Evolutionary conservation across 495 filamentous ascomycete genomes (phyloP).

Genomic region (Corynascus novoguineensis): DNA sequence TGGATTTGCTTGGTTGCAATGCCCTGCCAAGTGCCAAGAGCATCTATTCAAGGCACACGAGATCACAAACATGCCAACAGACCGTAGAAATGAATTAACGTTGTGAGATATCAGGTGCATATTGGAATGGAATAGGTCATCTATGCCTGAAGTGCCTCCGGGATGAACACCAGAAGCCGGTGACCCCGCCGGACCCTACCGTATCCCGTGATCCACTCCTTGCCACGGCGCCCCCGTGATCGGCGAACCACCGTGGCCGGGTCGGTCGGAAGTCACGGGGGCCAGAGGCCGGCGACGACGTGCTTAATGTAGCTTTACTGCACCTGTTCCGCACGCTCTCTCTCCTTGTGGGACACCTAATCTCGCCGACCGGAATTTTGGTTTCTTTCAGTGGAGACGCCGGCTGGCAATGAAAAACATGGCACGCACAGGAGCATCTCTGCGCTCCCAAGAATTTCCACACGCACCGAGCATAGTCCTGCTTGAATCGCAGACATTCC

Average conservation of each 20-base stretch:
- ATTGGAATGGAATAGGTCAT: no score
- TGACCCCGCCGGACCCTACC: slow-evolving; percentile 7
- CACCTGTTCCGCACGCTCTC: neutral
- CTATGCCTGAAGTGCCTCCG: no score
- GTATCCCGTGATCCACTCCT: neutral
- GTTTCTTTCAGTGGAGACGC: neutral
- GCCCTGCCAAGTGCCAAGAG: no score
- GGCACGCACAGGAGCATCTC: neutral
- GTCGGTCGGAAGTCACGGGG: neutral
- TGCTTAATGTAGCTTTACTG: neutral
- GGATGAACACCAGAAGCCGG: no score
- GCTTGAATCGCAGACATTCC: neutral
- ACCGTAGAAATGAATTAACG: no score
- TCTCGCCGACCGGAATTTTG: neutral
- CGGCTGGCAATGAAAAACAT: neutral
- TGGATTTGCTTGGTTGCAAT: no score
- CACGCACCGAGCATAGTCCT: neutral
- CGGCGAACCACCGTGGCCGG: neutral
- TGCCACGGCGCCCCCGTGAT: neutral
- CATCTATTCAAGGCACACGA: no score
- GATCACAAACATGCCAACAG: no score
- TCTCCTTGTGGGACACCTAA: neutral
- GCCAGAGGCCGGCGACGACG: neutral
- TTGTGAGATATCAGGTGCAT: no score
- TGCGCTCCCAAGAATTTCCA: neutral